phyloP scores from a whole-genome alignment of 768 basidiomycete genomes.

The Leccinum disarticulatum region DNA sequence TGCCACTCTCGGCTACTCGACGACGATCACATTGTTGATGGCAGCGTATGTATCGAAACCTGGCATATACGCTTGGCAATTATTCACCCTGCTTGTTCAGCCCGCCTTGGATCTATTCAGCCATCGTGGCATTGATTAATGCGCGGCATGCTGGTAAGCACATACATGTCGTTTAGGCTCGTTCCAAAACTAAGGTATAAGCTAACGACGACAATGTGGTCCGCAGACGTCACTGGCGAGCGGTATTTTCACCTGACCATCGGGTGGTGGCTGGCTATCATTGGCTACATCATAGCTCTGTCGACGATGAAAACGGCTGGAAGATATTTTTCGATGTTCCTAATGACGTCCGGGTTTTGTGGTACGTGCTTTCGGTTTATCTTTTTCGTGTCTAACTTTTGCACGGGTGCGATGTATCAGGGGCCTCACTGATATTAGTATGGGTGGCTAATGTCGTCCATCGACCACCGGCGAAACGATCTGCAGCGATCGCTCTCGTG shows the following conservation, averaged over 20 bases:
- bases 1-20: slow-evolving; percentile 60
- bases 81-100: background rate
- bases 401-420: background rate
- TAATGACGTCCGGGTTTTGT: background rate
- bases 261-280: background rate
- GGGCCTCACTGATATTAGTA: background rate
- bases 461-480: background rate
- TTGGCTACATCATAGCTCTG: background rate
- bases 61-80: background rate
- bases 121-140: background rate
- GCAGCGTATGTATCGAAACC: slow-evolving; percentile 44
- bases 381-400: background rate
- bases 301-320: background rate
- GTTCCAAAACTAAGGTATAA: background rate
- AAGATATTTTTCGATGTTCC: background rate
- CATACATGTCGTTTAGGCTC: background rate
- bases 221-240: background rate
- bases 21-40: slow-evolving; percentile 56
- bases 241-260: background rate
- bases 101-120: background rate
- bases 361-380: background rate
- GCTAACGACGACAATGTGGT: background rate
- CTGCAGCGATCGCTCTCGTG: background rate
- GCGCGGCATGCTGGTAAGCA: background rate
- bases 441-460: background rate